These are phyloP conservation scores for Lichtheimia ornata DNA, from an alignment of 371 early-diverging fungal species.

Conservation along the genomic window DNA sequence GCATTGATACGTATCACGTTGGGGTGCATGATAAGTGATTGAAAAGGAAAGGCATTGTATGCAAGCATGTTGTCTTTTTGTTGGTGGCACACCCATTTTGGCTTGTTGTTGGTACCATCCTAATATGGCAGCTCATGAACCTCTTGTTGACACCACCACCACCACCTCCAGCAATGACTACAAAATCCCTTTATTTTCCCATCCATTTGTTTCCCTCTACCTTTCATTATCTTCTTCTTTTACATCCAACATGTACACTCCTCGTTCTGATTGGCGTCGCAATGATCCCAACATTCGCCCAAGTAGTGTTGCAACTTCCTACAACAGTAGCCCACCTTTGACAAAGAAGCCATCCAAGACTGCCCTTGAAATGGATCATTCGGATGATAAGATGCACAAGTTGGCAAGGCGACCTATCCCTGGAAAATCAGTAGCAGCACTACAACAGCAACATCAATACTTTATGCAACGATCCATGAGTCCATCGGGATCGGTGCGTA, in stretches of 20 bases:
- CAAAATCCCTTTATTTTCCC: neutral
- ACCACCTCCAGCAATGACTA: too few relatives aligned
- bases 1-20: too few relatives aligned
- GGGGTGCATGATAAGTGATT: too few relatives aligned
- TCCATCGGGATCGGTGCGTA: conserved; percentile 16
- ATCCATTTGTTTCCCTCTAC: neutral
- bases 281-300: conserved; percentile 12
- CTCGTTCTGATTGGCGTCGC: neutral
- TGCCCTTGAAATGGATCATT: neutral
- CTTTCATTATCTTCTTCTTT: neutral
- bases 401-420: conserved; percentile 19
- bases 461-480: conserved; percentile 23
- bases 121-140: too few relatives aligned
- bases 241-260: neutral
- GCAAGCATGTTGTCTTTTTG: too few relatives aligned
- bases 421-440: conserved; percentile 41
- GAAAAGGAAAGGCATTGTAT: too few relatives aligned
- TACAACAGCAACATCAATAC: conserved; percentile 45
- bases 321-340: neutral
- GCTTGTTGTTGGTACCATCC: too few relatives aligned
- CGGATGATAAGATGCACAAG: conserved; percentile 5
- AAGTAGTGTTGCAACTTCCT: conserved; percentile 18
- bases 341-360: neutral
- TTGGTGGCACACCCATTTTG: too few relatives aligned
- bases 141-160: too few relatives aligned